Base-by-base conservation (phyloP, 2,329 filamentous ascomycete genomes). In the Aureobasidium sp. region DNA sequence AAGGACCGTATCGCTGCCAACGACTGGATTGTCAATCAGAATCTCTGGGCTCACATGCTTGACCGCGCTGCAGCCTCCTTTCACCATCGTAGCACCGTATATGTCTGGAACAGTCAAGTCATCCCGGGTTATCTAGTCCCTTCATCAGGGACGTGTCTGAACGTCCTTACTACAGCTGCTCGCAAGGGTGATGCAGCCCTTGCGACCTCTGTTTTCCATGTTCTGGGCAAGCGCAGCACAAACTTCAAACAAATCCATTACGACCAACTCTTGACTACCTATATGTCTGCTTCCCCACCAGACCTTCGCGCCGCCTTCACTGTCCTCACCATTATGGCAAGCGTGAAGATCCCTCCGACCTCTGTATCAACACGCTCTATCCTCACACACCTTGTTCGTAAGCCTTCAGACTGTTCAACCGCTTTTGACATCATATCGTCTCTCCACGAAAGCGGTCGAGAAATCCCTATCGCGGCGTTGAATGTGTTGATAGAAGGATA, bases 211-310 rank as follows among this genome's bases (percentile, higher is more conserved):
- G 88, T 89, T 34, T 84, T 96, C 65, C 81, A 85, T 27, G 75
- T 86, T 59, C 79, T 93, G 20, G 80, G 82, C 5, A 77, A 81
- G 9, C 81, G 85, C 27, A 80, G 80, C 15, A 81, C 82, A 1
- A 79, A 81, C 44, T 78, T 92, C 41, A 78, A 81, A 9, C 74
- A 82, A 6, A 81, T 88, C 65, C 90, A 97, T 71, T 96, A 94
- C 74, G 91, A 95, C 72, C 82, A 87, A 32, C 80, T 97, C 32
- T 78, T 92, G 7, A 85, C 90, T 63, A 82, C 88, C 4, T 90
- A 95, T 70, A 78, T 85, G 12, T 73, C 73, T 17, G 76, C 78
- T 3, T 78, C 80, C 1, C 66, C 67, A 10, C 70, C 72, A 3
- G 85, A 94, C 66, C 69, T 93, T 8, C 74, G 77, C 27, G 84